Conservation (phyloP, 805 yeast species). For the Wickerhamiella spandovensis region DNA sequence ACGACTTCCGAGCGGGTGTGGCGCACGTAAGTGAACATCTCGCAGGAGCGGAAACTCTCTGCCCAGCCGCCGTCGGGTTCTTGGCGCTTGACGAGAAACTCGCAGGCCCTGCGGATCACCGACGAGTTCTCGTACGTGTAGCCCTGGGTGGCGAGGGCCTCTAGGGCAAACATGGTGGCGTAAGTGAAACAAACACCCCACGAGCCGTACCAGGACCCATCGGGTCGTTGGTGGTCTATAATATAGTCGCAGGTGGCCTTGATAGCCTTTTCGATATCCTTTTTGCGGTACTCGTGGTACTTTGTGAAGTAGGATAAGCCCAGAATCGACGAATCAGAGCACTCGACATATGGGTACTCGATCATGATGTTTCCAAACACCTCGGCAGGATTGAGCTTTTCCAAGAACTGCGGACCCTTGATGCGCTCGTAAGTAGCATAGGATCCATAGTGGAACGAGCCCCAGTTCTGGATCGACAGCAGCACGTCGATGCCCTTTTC, state of each 20-base stretch:
- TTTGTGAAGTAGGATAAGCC: constrained; percentile 72
- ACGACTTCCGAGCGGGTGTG: constrained; percentile 54
- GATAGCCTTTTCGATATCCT: constrained; percentile 58
- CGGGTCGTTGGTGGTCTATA: constrained; percentile 47
- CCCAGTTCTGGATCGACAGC: constrained; percentile 63
- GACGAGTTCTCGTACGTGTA: constrained; percentile 47
- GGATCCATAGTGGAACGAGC: constrained; percentile 72
- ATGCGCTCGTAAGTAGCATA: constrained; percentile 85
- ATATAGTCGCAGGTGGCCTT: constrained; percentile 63
- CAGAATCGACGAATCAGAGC: constrained; percentile 88
- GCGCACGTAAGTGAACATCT: constrained; percentile 61
- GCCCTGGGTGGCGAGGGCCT: constrained; percentile 67
- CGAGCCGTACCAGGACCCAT: constrained; percentile 96
- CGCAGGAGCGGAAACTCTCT: constrained; percentile 84
- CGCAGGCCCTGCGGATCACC: constrained; percentile 64
- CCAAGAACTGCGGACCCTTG: constrained; percentile 66
- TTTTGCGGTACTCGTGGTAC: constrained; percentile 48
- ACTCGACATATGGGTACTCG: constrained; percentile 95
- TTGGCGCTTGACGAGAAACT: constrained; percentile 64
- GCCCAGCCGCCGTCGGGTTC: constrained; percentile 94
- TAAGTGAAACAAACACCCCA: constrained; percentile 97
- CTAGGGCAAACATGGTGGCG: constrained; percentile 96
- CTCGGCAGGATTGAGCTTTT: constrained; percentile 84
- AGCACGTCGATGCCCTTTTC: constrained; percentile 65
- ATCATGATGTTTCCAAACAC: constrained; percentile 98